Evolutionary conservation across 768 basidiomycete genomes (phyloP), one percentile per base, ranked within the genome.

Genomic region (Boletus rex-veris): DNA sequence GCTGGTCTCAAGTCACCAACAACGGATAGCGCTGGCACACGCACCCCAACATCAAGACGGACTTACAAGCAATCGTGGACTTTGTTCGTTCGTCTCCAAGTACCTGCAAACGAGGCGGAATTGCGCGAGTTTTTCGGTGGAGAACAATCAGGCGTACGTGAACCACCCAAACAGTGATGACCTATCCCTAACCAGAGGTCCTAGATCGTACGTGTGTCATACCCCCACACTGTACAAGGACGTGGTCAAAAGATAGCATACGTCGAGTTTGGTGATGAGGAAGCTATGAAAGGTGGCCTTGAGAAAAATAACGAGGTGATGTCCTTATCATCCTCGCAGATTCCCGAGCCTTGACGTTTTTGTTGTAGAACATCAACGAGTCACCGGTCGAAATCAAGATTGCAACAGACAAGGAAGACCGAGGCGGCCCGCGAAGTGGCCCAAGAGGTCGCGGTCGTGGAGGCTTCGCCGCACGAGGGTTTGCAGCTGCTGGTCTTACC

Each of bases 261-360:
- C 65, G 82, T 97, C 48, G 94, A 96, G 65, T 97, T 96, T 70
- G 87, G 83, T 5, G 89, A 91, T 61, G 92, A 95, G 63, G 89
- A 88, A 43, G 77, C 84, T 10, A 90, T 94, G 89, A 89, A 83
- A 61, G 80, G 76, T 18, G 93, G 87, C 0, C 72, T 95, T 19
- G 84, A 81, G 42, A 88, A 84, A 62, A 86, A 90, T 58, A 80
- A 78, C 24, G 84, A 85, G 70, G 92, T 92, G 58, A 53, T 18
- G 30, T 7, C 11, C 19, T 7, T 5, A 79, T 71, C 21, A 16
- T 28, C 35, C 16, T 28, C 6, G 8, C 26, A 35, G 39, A 39
- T 47, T 50, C 26, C 35, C 8, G 35, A 19, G 21, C 8, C 30
- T 56, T 67, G 35, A 60, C 52, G 16, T 45, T 35, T 43, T 28